Conservation (phyloP, 1,284 basidiomycete species). For the Ustilago xerochloae region DNA sequence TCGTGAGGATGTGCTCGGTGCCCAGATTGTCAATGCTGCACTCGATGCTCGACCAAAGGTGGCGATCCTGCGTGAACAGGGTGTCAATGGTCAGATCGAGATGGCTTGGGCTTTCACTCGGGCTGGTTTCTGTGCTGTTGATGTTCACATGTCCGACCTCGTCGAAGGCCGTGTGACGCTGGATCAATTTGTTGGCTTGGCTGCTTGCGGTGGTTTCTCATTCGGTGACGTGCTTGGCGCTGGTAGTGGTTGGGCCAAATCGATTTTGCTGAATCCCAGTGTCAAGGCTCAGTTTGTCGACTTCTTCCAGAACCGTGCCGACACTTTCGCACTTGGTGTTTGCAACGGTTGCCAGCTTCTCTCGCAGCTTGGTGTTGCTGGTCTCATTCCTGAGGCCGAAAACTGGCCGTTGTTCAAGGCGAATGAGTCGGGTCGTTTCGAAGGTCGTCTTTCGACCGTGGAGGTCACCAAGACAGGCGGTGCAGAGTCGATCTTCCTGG, state of each 20-base stretch:
- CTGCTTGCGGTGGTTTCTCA: slow-evolving; percentile 97
- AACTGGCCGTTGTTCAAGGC: slow-evolving; percentile 91
- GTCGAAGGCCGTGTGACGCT: slow-evolving; percentile 79
- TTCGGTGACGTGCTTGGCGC: slow-evolving; percentile 98
- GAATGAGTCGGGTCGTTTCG: slow-evolving; percentile 89
- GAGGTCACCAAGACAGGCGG: slow-evolving; percentile 74
- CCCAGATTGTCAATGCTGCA: slow-evolving; percentile 15
- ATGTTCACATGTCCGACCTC: slow-evolving; percentile 98
- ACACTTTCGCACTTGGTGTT: slow-evolving; percentile 91
- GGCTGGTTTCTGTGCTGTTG: slow-evolving; percentile 92
- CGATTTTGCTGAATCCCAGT: slow-evolving; percentile 81
- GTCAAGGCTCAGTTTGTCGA: slow-evolving; percentile 80
- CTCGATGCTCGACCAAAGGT: slow-evolving; percentile 80
- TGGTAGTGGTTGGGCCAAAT: slow-evolving; percentile 97
- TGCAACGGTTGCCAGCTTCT: slow-evolving; percentile 99
- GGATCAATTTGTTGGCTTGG: slow-evolving; percentile 82
- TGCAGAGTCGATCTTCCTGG: slow-evolving; percentile 81
- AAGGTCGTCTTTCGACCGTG: slow-evolving; percentile 84
- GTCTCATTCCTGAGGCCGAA: slow-evolving; percentile 84
- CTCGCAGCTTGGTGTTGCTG: slow-evolving; percentile 76
- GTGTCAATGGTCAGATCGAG: slow-evolving; percentile 97
- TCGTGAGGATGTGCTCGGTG: slow-evolving; percentile 51
- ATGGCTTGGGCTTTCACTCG: slow-evolving; percentile 97
- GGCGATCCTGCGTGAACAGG: slow-evolving; percentile 95
- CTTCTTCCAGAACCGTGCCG: slow-evolving; percentile 80